Evolutionary conservation across 108 stramenopile species (phyloP).

Genomic region (Phaeodactylum tricornutum): DNA sequence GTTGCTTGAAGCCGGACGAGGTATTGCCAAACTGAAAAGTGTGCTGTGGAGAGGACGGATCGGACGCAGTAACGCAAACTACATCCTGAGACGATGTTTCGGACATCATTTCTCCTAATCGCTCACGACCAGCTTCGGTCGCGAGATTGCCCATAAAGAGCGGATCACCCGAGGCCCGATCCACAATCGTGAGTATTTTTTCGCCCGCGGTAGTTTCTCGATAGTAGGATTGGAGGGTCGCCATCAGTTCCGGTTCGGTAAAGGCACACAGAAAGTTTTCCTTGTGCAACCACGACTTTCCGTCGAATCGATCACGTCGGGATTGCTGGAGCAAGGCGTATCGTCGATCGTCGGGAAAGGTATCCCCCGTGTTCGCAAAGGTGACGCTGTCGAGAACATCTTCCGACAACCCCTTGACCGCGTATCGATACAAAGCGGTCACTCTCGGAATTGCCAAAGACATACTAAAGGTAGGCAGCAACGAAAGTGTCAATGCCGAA

Average conservation of each 20-base stretch:
- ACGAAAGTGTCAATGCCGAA: too few relatives aligned
- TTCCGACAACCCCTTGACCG: slow-evolving; percentile 45
- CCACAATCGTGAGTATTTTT: slow-evolving; percentile 20
- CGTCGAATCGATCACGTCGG: slow-evolving; percentile 5
- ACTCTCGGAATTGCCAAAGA: too few relatives aligned
- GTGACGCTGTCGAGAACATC: slow-evolving; percentile 17
- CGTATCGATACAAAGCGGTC: slow-evolving; percentile 35
- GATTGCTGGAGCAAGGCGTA: slow-evolving; percentile 33
- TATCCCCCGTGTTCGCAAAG: slow-evolving; percentile 20
- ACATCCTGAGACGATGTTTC: slow-evolving; percentile 25
- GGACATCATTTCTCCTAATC: slow-evolving; percentile 35
- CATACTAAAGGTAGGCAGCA: too few relatives aligned
- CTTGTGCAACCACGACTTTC: slow-evolving; percentile 47
- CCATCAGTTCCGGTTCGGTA: slow-evolving; percentile 38
- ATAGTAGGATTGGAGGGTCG: slow-evolving; percentile 21
- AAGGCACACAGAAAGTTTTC: slow-evolving; percentile 63
- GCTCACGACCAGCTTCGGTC: slow-evolving; percentile 16
- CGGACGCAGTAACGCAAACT: slow-evolving; percentile 26
- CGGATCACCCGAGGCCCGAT: too few relatives aligned
- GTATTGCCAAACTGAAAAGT: slow-evolving; percentile 63
- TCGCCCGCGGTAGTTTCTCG: slow-evolving; percentile 11
- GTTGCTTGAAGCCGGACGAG: slow-evolving; percentile 35
- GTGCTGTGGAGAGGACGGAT: slow-evolving; percentile 6
- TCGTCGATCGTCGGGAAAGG: slow-evolving; percentile 57
- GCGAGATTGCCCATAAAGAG: too few relatives aligned